phyloP scores from a whole-genome alignment of 164 flowering plant genomes.

The Warburgia ugandensis region DNA sequence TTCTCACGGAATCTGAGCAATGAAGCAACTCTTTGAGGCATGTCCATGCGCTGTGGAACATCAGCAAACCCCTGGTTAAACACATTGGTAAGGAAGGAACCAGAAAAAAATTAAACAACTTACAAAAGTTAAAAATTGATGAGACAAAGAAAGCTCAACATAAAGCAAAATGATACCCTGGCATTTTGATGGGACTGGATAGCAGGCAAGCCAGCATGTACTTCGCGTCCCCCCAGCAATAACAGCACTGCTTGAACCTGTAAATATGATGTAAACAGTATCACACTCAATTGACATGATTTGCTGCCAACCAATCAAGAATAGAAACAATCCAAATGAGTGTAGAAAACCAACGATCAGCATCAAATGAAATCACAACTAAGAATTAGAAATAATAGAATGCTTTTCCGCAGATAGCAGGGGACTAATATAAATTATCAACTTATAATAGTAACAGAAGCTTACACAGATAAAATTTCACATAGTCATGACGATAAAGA shows the following conservation, averaged over 20 bases:
- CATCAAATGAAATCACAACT: too few species aligned
- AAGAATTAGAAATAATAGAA: too few species aligned
- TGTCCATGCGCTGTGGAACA: constrained; percentile 12
- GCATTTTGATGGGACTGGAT: constrained; percentile 24
- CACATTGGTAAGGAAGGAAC: constrained; percentile 1
- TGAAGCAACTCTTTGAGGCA: constrained; percentile 16
- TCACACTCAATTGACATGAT: too few species aligned
- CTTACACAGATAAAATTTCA: too few species aligned
- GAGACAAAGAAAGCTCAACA: not conserved
- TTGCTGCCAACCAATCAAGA: not conserved
- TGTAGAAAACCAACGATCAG: too few species aligned
- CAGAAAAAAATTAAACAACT: not conserved
- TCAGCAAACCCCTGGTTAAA: constrained; percentile 11
- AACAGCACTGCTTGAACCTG: constrained; percentile 70
- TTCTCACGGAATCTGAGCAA: constrained; percentile 19
- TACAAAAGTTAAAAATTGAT: not conserved
- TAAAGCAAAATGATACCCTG: constrained; percentile 27
- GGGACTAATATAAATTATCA: too few species aligned
- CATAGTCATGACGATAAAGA: too few species aligned
- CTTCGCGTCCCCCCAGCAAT: constrained; percentile 60
- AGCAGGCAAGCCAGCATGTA: constrained; percentile 23
- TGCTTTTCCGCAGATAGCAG: too few species aligned
- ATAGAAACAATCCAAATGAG: not conserved
- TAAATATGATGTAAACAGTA: constrained; percentile 2
- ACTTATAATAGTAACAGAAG: too few species aligned